Percentiles rank a stretch among this genome's conserved stretches.
phyloP scores from a whole-genome alignment of 2,329 filamentous ascomycete species.

The Fusarium haematococcum region DNA sequence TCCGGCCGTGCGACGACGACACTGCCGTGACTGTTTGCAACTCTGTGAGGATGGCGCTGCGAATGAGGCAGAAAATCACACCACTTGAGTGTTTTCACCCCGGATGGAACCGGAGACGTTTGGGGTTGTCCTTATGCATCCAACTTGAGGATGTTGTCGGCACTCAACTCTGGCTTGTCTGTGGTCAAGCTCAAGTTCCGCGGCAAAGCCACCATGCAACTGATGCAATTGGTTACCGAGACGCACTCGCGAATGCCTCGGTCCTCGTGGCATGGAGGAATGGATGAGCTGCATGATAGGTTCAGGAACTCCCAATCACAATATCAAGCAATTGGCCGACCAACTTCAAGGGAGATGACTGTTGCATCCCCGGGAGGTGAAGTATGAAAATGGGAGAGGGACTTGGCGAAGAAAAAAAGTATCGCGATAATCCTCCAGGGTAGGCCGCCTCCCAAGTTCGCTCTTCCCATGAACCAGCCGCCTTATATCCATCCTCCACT shows the following conservation, averaged over 20 bases:
- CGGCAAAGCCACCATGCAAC: background rate
- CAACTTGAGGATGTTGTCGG: background rate
- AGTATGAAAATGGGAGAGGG: background rate
- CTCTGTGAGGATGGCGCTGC: background rate
- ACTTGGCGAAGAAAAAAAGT: background rate
- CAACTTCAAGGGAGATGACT: background rate
- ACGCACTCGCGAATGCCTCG: background rate
- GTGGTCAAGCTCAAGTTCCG: background rate
- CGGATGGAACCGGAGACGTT: background rate
- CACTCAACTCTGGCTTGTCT: background rate
- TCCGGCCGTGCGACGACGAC: constrained; percentile 1
- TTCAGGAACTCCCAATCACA: background rate
- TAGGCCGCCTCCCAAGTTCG: background rate
- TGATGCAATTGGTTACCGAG: background rate
- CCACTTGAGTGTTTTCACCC: background rate
- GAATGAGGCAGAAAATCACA: background rate
- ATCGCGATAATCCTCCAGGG: background rate
- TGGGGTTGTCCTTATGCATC: background rate
- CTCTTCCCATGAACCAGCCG: background rate
- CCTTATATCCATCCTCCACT: background rate
- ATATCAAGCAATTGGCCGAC: background rate
- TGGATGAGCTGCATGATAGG: background rate
- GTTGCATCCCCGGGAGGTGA: background rate
- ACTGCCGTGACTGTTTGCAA: background rate
- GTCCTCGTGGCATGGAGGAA: background rate